Percentiles rank a stretch among this genome's conserved stretches.
Conservation (phyloP, 495 filamentous ascomycete species). For the Podospora didyma region DNA sequence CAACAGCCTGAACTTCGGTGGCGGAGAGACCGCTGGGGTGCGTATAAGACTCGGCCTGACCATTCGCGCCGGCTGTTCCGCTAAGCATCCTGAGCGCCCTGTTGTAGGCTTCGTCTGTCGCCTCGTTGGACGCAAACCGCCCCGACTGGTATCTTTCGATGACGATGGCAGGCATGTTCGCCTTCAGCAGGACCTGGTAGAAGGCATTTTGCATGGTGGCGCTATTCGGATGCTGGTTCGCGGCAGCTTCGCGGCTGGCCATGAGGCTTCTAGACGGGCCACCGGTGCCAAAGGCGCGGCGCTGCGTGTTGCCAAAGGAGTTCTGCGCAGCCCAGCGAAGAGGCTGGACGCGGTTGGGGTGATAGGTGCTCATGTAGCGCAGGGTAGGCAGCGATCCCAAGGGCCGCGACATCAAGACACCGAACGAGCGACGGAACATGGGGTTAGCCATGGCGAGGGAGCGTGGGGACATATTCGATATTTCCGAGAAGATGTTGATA, state of each 20-base stretch:
- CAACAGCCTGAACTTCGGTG: conserved; percentile 76
- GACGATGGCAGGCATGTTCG: conserved; percentile 88
- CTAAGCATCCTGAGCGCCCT: conserved; percentile 68
- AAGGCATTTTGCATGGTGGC: conserved; percentile 86
- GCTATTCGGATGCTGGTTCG: conserved; percentile 86
- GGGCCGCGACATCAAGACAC: conserved; percentile 20
- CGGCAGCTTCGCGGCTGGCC: conserved; percentile 67
- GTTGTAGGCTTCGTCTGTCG: conserved; percentile 68
- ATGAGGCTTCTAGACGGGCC: conserved; percentile 45
- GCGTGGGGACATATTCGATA: conserved; percentile 26
- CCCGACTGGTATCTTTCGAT: conserved; percentile 78
- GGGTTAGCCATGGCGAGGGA: conserved; percentile 35
- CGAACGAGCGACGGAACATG: conserved; percentile 26
- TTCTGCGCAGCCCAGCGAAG: conserved; percentile 4
- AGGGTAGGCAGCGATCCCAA: conserved; percentile 14
- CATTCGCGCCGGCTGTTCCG: conserved; percentile 28
- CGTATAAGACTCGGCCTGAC: conserved; percentile 30
- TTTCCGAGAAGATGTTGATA: conserved; percentile 22
- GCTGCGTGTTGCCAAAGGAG: conserved; percentile 16
- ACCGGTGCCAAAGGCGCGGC: conserved; percentile 36
- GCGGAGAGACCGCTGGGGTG: conserved; percentile 39
- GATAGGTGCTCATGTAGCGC: conserved; percentile 28
- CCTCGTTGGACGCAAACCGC: conserved; percentile 72
- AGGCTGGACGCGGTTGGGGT: conserved; percentile 17
- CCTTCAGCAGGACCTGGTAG: conserved; percentile 84